These are phyloP conservation scores for Ustilago sp. DNA, from an alignment of 1,284 basidiomycete genomes.

Conservation along the genomic window DNA sequence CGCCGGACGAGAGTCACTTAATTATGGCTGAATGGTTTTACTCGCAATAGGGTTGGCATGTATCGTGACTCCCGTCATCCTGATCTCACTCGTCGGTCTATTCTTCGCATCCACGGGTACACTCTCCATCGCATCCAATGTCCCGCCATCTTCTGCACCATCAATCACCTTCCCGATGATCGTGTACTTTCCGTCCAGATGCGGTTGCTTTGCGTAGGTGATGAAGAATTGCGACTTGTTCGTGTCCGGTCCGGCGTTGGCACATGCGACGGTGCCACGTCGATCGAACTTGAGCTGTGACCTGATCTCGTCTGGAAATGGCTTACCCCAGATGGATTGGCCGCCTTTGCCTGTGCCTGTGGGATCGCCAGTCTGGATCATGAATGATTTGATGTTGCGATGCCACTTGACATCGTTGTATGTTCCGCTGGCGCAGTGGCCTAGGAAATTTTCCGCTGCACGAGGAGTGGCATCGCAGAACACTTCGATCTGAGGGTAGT, in stretches of 20 bases:
- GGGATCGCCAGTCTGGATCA: conserved; percentile 97
- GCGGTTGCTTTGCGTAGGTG: conserved; percentile 64
- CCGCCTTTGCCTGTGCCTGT: conserved; percentile 95
- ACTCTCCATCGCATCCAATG: conserved; percentile 74
- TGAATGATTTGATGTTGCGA: conserved; percentile 75
- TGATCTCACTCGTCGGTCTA: conserved; percentile 85
- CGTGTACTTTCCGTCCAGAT: conserved; percentile 66
- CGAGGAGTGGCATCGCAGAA: conserved; percentile 97
- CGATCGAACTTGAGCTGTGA: conserved; percentile 57
- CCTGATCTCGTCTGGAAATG: conserved; percentile 93
- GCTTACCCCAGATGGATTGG: conserved; percentile 91
- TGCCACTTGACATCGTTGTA: conserved; percentile 91
- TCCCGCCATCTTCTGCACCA: conserved; percentile 62
- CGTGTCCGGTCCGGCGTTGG: conserved; percentile 67
- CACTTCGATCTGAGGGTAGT: conserved; percentile 81
- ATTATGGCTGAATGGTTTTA: no score
- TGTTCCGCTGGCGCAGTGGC: conserved; percentile 87
- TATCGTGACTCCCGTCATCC: conserved; percentile 83
- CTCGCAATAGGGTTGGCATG: conserved; percentile 91
- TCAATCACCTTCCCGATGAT: conserved; percentile 67
- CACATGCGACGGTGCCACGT: conserved; percentile 66
- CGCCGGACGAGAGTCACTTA: no score
- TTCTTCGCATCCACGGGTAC: conserved; percentile 91
- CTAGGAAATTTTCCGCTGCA: conserved; percentile 96
- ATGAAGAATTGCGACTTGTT: conserved; percentile 68